A percentile compares a stretch with the other conserved stretches of the same genome.
Evolutionary conservation across 768 basidiomycete genomes (phyloP).

Genomic region (Exsudoporus frostii): DNA sequence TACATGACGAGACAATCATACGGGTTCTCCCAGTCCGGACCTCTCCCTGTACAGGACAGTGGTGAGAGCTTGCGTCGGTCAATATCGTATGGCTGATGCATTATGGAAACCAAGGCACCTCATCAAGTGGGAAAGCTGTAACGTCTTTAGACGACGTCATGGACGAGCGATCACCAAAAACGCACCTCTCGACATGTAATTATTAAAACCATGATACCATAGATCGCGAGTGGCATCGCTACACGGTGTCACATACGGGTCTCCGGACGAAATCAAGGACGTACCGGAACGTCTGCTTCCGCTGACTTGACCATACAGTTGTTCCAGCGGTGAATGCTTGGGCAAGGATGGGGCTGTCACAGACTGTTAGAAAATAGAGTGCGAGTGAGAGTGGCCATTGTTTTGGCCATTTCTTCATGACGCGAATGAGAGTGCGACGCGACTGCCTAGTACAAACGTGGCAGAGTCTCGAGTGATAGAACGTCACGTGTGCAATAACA

Average conservation of each 20-base stretch:
- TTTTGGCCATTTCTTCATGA: conserved; percentile 41
- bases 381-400: conserved; percentile 53
- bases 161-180: conserved; percentile 1
- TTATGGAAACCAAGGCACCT: conserved; percentile 44
- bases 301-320: conserved; percentile 52
- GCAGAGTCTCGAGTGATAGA: conserved; percentile 1
- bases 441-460: conserved; percentile 21
- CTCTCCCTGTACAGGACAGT: conserved; percentile 79
- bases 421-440: conserved; percentile 10
- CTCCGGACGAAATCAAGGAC: conserved; percentile 14
- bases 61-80: conserved; percentile 66
- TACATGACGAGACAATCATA: conserved; percentile 38
- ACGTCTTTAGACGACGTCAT: conserved; percentile 21
- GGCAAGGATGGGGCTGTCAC: conserved; percentile 28
- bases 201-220: conserved; percentile 89
- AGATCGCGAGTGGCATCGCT: conserved; percentile 73
- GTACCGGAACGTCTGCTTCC: conserved; percentile 57
- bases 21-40: conserved; percentile 86
- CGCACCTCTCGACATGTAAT: conserved; percentile 83
- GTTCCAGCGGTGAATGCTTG: conserved; percentile 20
- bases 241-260: conserved; percentile 3
- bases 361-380: conserved; percentile 36
- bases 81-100: conserved; percentile 5
- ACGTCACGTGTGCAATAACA: conserved; percentile 21
- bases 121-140: conserved; percentile 81